A percentile compares a stretch with the other conserved stretches of the same genome.
Conservation (phyloP, 345 rosid species). For the Eucalyptus regnans region DNA sequence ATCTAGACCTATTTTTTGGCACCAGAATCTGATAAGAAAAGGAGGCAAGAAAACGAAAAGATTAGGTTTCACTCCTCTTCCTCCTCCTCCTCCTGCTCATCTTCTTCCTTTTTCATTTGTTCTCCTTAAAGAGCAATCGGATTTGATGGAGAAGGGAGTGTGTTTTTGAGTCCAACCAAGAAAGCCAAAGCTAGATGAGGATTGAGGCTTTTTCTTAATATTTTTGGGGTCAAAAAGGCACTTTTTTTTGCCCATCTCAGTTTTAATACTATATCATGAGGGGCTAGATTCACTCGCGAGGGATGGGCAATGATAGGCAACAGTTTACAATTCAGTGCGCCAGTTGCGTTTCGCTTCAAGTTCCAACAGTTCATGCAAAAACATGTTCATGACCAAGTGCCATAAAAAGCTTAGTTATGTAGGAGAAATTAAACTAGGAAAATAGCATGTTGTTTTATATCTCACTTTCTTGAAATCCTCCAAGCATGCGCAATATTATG, state of each 20-base stretch:
- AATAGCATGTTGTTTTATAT: not conserved
- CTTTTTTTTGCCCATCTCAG: not conserved
- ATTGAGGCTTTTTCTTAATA: not conserved
- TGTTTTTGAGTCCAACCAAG: not conserved
- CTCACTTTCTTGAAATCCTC: conserved; percentile 50
- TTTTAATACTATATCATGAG: not conserved
- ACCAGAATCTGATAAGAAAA: not conserved
- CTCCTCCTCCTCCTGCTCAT: not conserved
- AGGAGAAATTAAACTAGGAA: not conserved
- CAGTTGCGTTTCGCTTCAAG: not conserved
- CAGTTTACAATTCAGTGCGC: not conserved
- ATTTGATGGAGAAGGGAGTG: not conserved
- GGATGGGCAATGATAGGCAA: not conserved
- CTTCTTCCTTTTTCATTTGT: not conserved
- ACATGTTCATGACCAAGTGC: not conserved
- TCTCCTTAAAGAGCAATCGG: not conserved
- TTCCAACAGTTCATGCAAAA: not conserved
- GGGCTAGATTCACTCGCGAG: not conserved
- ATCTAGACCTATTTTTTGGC: not conserved
- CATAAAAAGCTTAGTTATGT: not conserved
- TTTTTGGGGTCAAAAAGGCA: not conserved
- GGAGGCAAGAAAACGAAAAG: not conserved
- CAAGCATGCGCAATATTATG: conserved; percentile 33
- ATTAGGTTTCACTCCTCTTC: not conserved
- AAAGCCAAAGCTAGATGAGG: not conserved